Evolutionary conservation across 1,284 basidiomycete species (phyloP).

Genomic region (Cystobasidiaceae sp.): DNA sequence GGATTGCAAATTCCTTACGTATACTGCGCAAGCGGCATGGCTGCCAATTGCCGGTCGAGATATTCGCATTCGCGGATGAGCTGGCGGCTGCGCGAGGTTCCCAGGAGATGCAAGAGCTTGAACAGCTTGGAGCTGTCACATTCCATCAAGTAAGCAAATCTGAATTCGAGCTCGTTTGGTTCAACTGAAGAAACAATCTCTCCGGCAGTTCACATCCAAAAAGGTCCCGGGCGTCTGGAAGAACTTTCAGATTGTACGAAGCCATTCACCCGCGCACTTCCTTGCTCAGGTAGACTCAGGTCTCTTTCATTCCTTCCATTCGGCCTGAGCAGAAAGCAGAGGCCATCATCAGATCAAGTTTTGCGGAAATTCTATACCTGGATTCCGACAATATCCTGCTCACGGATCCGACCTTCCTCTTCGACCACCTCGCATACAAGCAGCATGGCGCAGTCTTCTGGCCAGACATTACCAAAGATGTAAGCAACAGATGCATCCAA

Average conservation of each 20-base stretch:
- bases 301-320: too few relatives aligned
- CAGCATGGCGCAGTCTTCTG: constrained; percentile 51
- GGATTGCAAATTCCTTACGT: constrained; percentile 15
- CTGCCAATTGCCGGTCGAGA: constrained; percentile 48
- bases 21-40: constrained; percentile 36
- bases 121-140: constrained; percentile 43
- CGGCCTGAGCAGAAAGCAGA: constrained; percentile 50
- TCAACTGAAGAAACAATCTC: too few relatives aligned
- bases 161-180: too few relatives aligned
- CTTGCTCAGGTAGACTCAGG: too few relatives aligned
- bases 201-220: too few relatives aligned
- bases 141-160: constrained; percentile 33
- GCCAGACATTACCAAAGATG: constrained; percentile 52
- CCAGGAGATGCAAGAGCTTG: constrained; percentile 43
- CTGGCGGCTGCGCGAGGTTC: constrained; percentile 38
- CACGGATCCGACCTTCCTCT: constrained; percentile 48
- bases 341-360: constrained; percentile 49
- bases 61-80: constrained; percentile 51
- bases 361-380: constrained; percentile 50
- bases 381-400: constrained; percentile 51
- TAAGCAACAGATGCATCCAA: too few relatives aligned
- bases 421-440: constrained; percentile 46
- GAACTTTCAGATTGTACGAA: constrained; percentile 48
- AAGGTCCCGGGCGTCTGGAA: constrained; percentile 15
- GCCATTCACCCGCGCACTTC: too few relatives aligned